Evolutionary conservation across 306 rosid genomes (phyloP), one percentile per base, ranked within the genome.

Genomic region (Lablab purpureus): DNA sequence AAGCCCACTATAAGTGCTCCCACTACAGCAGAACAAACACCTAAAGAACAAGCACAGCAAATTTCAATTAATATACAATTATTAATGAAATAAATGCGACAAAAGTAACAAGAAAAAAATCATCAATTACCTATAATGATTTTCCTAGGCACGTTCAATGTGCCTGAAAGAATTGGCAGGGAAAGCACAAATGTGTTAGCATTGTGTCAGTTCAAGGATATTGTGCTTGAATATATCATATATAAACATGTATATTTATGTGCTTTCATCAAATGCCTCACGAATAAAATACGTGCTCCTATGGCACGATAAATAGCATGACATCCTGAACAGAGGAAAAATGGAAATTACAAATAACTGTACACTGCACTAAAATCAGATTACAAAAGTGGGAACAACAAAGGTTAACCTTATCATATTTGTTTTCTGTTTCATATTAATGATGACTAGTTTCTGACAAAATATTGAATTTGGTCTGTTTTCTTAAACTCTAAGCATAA

Each of bases 91-190:
- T 23, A 22, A 18, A 25, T 58, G 30, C 41, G 36, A 0, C 19
- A 14, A 54, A 69, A 51, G 25, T 17, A 56, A 49, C 1, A 1
- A 28, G 14, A 18, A 66, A 46, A 32, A 60, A 46, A 73, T 8
- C 28, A 80, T 56, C 14, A 12, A 46, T 87, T 93, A 93, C 97
- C 97, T 76, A 89, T 36, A 47, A 11, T 0, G 41, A 73, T 0
- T 79, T 77, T 87, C 27, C 0, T 4, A 8, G 0, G 0, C 72
- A 0, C 2, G 11, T 14, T n/a, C 43, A 0, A 1, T 2, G 0
- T 0, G 0, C 0, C 96, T 83, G 98, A 81, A 75, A 84, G 10
- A 32, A 14, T 50, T 46, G 56, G 15, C 50, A 77, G 13, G 56
- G 28, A 70, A 84, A 78, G 32, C 17, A 64, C 28, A 63, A 8